These are phyloP conservation scores for Viola odorata DNA, from an alignment of 345 rosid species.

Conservation along the genomic window DNA sequence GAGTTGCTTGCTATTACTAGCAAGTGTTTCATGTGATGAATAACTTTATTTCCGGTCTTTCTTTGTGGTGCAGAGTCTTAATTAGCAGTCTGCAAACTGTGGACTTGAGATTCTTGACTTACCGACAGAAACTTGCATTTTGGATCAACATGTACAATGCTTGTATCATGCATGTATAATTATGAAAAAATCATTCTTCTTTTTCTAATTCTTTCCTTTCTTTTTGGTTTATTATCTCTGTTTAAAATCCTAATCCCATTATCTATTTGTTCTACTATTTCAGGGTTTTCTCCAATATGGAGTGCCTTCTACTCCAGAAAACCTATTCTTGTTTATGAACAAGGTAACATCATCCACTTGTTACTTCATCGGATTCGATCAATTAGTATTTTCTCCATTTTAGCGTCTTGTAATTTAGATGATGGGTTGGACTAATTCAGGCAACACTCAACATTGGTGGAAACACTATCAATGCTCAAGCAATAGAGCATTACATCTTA, in stretches of 20 bases:
- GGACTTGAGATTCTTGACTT: slow-evolving; percentile 54
- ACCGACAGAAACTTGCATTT: slow-evolving; percentile 83
- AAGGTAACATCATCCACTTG: slow-evolving; percentile 29
- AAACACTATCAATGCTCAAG: slow-evolving; percentile 67
- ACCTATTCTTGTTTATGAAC: slow-evolving; percentile 52
- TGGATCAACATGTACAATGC: slow-evolving; percentile 99
- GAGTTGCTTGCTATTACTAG: too few species aligned
- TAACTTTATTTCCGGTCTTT: too few species aligned
- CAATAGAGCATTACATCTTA: slow-evolving; percentile 72
- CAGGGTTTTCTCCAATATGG: slow-evolving; percentile 91
- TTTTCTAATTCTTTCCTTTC: not conserved
- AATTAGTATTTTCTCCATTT: not conserved
- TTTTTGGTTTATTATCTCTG: not conserved
- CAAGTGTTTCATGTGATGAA: too few species aligned
- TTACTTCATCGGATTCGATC: not conserved
- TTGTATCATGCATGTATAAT: slow-evolving; percentile 87
- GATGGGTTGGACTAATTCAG: slow-evolving; percentile 28
- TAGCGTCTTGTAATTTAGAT: not conserved
- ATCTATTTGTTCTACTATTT: not conserved
- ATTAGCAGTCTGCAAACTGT: slow-evolving; percentile 69
- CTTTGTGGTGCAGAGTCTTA: slow-evolving; percentile 47
- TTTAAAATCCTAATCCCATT: not conserved
- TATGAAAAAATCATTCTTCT: not conserved
- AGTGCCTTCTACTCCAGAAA: slow-evolving; percentile 72
- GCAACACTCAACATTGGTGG: slow-evolving; percentile 83